Evolutionary conservation across 169 alveolate genomes (phyloP), one percentile per base, ranked within the genome.

Genomic region (Amoebophrya sp.): DNA sequence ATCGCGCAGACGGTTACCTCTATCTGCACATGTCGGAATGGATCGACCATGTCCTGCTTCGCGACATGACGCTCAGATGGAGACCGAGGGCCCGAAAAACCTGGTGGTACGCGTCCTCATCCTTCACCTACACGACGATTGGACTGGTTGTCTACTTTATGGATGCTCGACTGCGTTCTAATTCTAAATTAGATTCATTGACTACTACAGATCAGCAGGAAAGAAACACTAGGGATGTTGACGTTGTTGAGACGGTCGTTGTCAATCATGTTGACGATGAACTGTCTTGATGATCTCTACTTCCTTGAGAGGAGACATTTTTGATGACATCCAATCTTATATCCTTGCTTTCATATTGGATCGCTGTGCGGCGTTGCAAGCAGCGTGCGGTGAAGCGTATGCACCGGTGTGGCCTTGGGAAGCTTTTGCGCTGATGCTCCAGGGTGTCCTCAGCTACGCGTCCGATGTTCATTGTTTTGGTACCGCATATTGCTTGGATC

Each of bases 351-450:
- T n/a, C n/a, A n/a, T n/a, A n/a, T n/a, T n/a, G n/a, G n/a, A n/a
- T n/a, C n/a, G n/a, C n/a, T n/a, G n/a, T n/a, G n/a, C n/a, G n/a
- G n/a, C n/a, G n/a, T n/a, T n/a, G n/a, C n/a, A n/a, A n/a, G n/a
- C n/a, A n/a, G 83, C 33, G 2, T 65, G 83, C 83, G 83, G 83
- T 6, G 33, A 1, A 36, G 83, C 10, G 83, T 65, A 65, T 36
- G 83, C 39, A 6, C 36, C n/a, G 83, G 33, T 65, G 83, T 65
- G 83, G 83, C 83, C 39, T 29, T 65, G 83, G 83, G 83, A 65
- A 65, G 83, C 83, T 29, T 65, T 65, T 26, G 18, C n/a, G 18
- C 83, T 65, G 38, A 12, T 65, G 3, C 26, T 1, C 83, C 83
- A 65, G 83, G 83, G 83, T 26, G 18, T 65, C 83, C 18, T 65